Conservation (phyloP, 257 asterid genomes). For the Osmanthus fragrans region DNA sequence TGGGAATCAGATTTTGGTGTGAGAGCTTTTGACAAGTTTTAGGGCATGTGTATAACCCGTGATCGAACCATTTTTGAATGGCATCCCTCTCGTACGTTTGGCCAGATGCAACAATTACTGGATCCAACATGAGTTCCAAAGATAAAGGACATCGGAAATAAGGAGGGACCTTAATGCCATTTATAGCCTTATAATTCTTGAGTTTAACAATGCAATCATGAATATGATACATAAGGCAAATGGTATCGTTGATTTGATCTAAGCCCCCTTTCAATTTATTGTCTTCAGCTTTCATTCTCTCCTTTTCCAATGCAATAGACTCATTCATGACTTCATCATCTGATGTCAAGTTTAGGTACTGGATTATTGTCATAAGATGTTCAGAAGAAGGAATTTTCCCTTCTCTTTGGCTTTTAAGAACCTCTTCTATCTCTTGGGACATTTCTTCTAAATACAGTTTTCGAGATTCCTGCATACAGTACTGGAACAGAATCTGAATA, state of each 20-base stretch:
- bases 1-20: conserved; percentile 66
- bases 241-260: conserved; percentile 38
- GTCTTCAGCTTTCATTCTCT: conserved; percentile 59
- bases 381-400: conserved; percentile 46
- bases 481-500: conserved; percentile 33
- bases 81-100: conserved; percentile 79
- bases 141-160: conserved; percentile 81
- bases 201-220: conserved; percentile 51
- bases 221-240: conserved; percentile 53
- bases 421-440: conserved; percentile 48
- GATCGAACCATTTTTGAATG: conserved; percentile 83
- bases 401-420: conserved; percentile 49
- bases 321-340: conserved; percentile 64
- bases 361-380: conserved; percentile 41
- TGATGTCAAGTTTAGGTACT: conserved; percentile 60
- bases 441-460: conserved; percentile 56
- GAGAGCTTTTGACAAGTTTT: conserved; percentile 55
- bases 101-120: conserved; percentile 93
- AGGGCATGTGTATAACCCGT: conserved; percentile 74
- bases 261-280: conserved; percentile 27
- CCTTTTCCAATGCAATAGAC: conserved; percentile 77
- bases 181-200: conserved; percentile 40
- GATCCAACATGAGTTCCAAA: conserved; percentile 78
- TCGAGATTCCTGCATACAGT: conserved; percentile 55
- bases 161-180: conserved; percentile 64